These are phyloP conservation scores for Aspergillus jensenii DNA, from an alignment of 2,329 filamentous ascomycete species.

Conservation along the genomic window DNA sequence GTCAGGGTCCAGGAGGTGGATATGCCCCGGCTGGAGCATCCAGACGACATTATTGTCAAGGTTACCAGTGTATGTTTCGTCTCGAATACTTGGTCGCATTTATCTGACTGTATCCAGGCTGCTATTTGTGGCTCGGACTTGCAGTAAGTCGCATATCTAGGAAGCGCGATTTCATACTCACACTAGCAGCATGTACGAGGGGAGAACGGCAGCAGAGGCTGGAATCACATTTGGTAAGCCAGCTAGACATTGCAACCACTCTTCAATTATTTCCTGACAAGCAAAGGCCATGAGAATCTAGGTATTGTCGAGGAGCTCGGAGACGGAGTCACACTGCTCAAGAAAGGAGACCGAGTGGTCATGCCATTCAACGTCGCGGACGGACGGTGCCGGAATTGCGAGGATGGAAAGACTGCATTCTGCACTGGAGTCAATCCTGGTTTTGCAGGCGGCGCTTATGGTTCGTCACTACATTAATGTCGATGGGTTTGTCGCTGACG, in stretches of 20 bases:
- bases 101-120: constrained; percentile 16
- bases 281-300: constrained; percentile 58
- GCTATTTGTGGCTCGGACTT: constrained; percentile 58
- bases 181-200: constrained; percentile 58
- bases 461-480: constrained; percentile 31
- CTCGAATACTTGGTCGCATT: not conserved
- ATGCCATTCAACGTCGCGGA: constrained; percentile 67
- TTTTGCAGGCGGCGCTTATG: constrained; percentile 60
- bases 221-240: constrained; percentile 57
- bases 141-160: constrained; percentile 30
- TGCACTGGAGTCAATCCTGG: constrained; percentile 64
- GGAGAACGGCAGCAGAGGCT: constrained; percentile 60
- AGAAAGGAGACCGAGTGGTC: constrained; percentile 64
- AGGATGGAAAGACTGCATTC: constrained; percentile 64
- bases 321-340: constrained; percentile 58
- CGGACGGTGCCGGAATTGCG: constrained; percentile 63
- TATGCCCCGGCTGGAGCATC: constrained; percentile 60
- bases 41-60: constrained; percentile 65
- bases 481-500: not conserved
- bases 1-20: constrained; percentile 63
- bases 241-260: no score
- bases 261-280: not conserved
- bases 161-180: constrained; percentile 35
- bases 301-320: constrained; percentile 58
- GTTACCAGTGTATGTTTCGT: constrained; percentile 59